These are phyloP conservation scores for Rhododendron ferrugineum DNA, from an alignment of 148 eudicot species.

Conservation along the genomic window DNA sequence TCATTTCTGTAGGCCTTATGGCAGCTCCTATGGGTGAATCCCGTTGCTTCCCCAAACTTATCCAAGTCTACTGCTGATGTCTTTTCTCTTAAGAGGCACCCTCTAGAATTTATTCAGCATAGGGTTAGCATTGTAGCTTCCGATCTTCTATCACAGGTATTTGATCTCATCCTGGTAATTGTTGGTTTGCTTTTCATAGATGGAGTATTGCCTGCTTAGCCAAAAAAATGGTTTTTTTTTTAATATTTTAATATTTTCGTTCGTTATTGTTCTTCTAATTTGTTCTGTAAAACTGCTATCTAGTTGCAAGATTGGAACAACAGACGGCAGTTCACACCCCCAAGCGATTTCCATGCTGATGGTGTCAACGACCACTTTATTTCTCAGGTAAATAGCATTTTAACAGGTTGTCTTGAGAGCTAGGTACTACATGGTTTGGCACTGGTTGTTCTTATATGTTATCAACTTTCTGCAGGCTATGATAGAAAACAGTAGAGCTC, in stretches of 20 bases:
- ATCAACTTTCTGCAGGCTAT: slow-evolving; percentile 51
- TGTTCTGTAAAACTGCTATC: slow-evolving; percentile 9
- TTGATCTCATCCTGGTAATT: background rate
- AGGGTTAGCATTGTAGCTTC: slow-evolving; percentile 80
- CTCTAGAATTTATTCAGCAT: slow-evolving; percentile 73
- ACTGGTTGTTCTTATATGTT: slow-evolving; percentile 8
- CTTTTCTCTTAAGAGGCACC: slow-evolving; percentile 48
- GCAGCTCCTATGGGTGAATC: slow-evolving; percentile 93
- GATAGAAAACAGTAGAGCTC: slow-evolving; percentile 76
- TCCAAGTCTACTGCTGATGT: slow-evolving; percentile 31
- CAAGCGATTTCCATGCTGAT: slow-evolving; percentile 91
- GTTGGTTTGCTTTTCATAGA: background rate
- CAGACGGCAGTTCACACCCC: slow-evolving; percentile 76
- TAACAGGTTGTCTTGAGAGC: background rate
- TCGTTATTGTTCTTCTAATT: slow-evolving; percentile 11
- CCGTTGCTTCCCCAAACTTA: slow-evolving; percentile 41
- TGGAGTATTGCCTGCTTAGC: background rate
- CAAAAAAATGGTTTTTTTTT: background rate
- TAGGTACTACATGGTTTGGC: background rate
- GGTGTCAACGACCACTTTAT: slow-evolving; percentile 84
- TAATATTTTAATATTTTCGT: background rate
- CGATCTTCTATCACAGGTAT: slow-evolving; percentile 92
- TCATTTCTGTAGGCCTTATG: slow-evolving; percentile 66
- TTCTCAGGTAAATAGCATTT: slow-evolving; percentile 60
- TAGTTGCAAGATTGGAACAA: slow-evolving; percentile 99